A percentile compares a stretch with the other conserved stretches of the same genome.
Conservation (phyloP, 805 yeast species). For the Starmera quercuum region DNA sequence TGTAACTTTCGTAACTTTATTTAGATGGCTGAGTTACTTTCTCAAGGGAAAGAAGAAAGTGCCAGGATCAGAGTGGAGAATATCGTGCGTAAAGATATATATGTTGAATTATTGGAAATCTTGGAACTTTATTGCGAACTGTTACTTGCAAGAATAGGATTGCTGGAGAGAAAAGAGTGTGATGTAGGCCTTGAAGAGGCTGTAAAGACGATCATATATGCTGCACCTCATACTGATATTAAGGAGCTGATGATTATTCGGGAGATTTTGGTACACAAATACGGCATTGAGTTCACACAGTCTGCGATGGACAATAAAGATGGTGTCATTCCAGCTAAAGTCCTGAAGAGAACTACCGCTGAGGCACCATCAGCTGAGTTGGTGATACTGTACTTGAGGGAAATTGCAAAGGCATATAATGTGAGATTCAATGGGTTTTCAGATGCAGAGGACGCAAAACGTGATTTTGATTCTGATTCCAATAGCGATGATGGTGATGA, state of each 20-base stretch:
- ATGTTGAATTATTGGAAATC: slow-evolving; percentile 70
- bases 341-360: slow-evolving; percentile 52
- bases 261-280: slow-evolving; percentile 54
- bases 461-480: slow-evolving; percentile 18
- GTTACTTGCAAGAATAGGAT: slow-evolving; percentile 62
- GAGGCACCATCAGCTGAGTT: slow-evolving; percentile 60
- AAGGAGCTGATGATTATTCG: slow-evolving; percentile 58
- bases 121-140: slow-evolving; percentile 80
- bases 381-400: slow-evolving; percentile 64
- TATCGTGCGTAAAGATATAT: slow-evolving; percentile 73
- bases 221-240: slow-evolving; percentile 68
- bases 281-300: slow-evolving; percentile 55
- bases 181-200: slow-evolving; percentile 47
- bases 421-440: slow-evolving; percentile 62
- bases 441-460: slow-evolving; percentile 18
- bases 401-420: slow-evolving; percentile 73
- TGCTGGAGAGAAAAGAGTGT: slow-evolving; percentile 34
- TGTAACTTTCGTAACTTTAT: background rate
- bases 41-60: slow-evolving; percentile 68
- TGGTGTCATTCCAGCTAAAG: slow-evolving; percentile 57
- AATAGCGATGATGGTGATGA: slow-evolving; percentile 21
- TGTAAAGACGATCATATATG: slow-evolving; percentile 56
- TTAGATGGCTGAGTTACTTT: slow-evolving; percentile 64
- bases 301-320: slow-evolving; percentile 43
- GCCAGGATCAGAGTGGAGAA: slow-evolving; percentile 82